These are phyloP conservation scores for Trypanosoma rangeli DNA, from an alignment of 208 protist genomes.

Conservation along the genomic window DNA sequence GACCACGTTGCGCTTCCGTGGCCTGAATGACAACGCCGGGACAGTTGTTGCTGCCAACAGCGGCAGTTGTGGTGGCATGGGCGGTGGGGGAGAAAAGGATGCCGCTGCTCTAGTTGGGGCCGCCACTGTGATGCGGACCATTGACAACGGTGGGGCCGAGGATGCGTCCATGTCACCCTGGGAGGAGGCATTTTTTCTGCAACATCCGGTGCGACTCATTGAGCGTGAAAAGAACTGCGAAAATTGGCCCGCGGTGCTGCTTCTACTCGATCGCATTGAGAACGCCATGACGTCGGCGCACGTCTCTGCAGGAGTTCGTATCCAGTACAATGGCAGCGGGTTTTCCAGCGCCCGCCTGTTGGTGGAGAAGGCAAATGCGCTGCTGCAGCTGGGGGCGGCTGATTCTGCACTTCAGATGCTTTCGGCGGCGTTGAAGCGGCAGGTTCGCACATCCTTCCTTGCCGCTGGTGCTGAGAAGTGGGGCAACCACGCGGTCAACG, in stretches of 20 bases:
- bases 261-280: slow-evolving; percentile 33
- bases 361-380: slow-evolving; percentile 29
- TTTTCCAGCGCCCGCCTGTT: slow-evolving; percentile 14
- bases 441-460: not conserved
- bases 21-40: slow-evolving; percentile 2
- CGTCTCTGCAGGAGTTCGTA: not conserved
- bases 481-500: not conserved
- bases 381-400: slow-evolving; percentile 26
- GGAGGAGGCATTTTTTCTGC: slow-evolving; percentile 33
- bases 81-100: not conserved
- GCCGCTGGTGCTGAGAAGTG: not conserved
- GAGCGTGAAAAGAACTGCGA: slow-evolving; percentile 25
- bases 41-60: too few species aligned
- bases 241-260: slow-evolving; percentile 39
- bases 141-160: not conserved
- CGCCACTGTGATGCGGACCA: not conserved
- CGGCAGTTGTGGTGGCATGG: not conserved
- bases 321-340: not conserved
- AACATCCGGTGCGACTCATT: slow-evolving; percentile 24
- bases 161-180: slow-evolving; percentile 22
- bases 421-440: slow-evolving; percentile 11
- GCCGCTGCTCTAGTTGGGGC: not conserved
- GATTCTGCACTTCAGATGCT: slow-evolving; percentile 25
- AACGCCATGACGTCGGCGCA: not conserved
- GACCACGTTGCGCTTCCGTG: slow-evolving; percentile 15